phyloP scores from a whole-genome alignment of 345 rosid genomes.

The Barbarea vulgaris region DNA sequence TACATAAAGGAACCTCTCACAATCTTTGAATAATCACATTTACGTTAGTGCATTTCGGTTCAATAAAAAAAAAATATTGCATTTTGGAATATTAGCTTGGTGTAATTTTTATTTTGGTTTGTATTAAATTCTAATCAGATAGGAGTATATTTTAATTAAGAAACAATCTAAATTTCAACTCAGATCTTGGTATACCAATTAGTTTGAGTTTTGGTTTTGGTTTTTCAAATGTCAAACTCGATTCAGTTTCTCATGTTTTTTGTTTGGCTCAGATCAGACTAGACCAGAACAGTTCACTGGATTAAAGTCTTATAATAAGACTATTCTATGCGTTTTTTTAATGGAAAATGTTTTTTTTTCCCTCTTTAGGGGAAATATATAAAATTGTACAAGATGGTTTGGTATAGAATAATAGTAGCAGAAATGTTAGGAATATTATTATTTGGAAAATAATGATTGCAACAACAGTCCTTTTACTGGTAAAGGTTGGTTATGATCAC shows the following conservation, averaged over 20 bases:
- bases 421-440: constrained; percentile 25
- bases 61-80: not conserved
- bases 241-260: not conserved
- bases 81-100: not conserved
- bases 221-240: not conserved
- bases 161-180: not conserved
- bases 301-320: not conserved
- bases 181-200: no score
- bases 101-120: not conserved
- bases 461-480: constrained; percentile 34
- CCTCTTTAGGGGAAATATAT: constrained; percentile 9
- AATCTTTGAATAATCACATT: not conserved
- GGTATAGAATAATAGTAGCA: constrained; percentile 24
- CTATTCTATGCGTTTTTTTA: not conserved
- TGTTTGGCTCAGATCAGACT: not conserved
- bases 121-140: not conserved
- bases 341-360: not conserved
- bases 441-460: constrained; percentile 32
- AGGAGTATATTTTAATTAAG: no score
- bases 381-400: constrained; percentile 17
- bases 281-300: not conserved
- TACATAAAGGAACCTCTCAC: not conserved
- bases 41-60: not conserved
- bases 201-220: not conserved
- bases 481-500: constrained; percentile 40